Percentiles rank a stretch among this genome's conserved stretches.
These are phyloP conservation scores for Colletotrichum agaves DNA, from an alignment of 2,329 filamentous ascomycete species.

Conservation along the genomic window DNA sequence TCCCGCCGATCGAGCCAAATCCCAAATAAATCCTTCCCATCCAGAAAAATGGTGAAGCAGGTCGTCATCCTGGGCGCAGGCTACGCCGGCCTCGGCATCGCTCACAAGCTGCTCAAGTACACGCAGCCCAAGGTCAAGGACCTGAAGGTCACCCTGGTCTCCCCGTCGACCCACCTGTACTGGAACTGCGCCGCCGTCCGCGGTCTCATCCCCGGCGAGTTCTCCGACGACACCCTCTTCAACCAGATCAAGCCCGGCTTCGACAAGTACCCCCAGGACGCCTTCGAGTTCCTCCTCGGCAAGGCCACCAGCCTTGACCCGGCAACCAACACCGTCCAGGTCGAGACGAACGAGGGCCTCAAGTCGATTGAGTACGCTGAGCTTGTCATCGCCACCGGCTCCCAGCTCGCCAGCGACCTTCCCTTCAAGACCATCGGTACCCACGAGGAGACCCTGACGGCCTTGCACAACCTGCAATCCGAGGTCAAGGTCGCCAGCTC, in stretches of 20 bases:
- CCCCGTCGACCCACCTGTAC: constrained; percentile 60
- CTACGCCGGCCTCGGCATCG: constrained; percentile 56
- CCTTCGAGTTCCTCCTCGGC: constrained; percentile 65
- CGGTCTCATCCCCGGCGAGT: constrained; percentile 57
- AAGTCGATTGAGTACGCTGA: constrained; percentile 59
- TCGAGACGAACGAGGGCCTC: constrained; percentile 50
- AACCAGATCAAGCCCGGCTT: constrained; percentile 55
- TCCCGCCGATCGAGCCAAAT: neutral
- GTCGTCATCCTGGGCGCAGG: constrained; percentile 64
- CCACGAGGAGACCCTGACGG: constrained; percentile 53
- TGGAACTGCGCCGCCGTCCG: constrained; percentile 62
- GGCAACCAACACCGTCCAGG: constrained; percentile 52
- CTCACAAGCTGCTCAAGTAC: constrained; percentile 62
- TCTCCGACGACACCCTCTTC: constrained; percentile 56
- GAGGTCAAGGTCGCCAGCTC: constrained; percentile 43
- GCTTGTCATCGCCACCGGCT: constrained; percentile 66
- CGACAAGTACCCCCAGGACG: constrained; percentile 55
- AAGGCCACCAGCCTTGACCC: constrained; percentile 57
- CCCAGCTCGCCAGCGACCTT: constrained; percentile 51
- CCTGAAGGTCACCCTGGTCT: constrained; percentile 58
- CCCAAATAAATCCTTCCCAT: neutral
- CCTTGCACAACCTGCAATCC: constrained; percentile 47
- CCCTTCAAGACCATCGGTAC: constrained; percentile 61
- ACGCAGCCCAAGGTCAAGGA: constrained; percentile 47
- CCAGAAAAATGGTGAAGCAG: constrained; percentile 36